Conservation (phyloP, 2,329 filamentous ascomycete species). For the Ophiostoma sp. region DNA sequence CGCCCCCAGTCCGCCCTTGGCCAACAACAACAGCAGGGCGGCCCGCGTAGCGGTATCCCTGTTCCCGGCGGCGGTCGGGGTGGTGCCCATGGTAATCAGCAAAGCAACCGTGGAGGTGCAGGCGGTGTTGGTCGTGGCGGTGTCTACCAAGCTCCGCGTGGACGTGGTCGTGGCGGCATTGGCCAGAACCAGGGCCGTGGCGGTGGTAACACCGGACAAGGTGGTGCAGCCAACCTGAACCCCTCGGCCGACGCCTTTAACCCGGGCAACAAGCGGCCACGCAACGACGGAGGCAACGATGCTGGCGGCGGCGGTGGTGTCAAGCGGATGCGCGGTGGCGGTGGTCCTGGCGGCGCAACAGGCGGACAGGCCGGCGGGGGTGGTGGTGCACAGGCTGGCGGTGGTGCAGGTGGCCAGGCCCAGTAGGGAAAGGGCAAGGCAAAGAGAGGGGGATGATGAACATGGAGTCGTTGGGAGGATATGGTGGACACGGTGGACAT, state of each 20-base stretch:
- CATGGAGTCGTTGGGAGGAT: not conserved
- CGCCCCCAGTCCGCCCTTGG: constrained; percentile 19
- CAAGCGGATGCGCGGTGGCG: constrained; percentile 43
- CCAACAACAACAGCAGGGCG: constrained; percentile 26
- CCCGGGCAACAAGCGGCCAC: constrained; percentile 55
- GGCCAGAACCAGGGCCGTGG: constrained; percentile 31
- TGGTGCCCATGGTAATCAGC: constrained; percentile 29
- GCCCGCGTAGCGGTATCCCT: constrained; percentile 29
- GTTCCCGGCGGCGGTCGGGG: constrained; percentile 31
- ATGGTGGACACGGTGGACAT: not conserved
- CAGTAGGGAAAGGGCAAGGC: constrained; percentile 6
- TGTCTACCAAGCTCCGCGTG: constrained; percentile 35
- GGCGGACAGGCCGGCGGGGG: constrained; percentile 28
- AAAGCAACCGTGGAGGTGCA: constrained; percentile 27
- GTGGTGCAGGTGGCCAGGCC: constrained; percentile 2
- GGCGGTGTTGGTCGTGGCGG: constrained; percentile 32
- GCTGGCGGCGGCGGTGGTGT: constrained; percentile 37
- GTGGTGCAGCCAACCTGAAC: constrained; percentile 45
- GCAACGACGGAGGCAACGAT: constrained; percentile 45
- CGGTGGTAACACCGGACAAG: constrained; percentile 30
- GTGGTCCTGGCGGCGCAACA: constrained; percentile 16
- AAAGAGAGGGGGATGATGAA: not conserved
- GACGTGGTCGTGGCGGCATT: constrained; percentile 32
- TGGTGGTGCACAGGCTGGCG: not conserved
- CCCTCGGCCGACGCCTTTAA: constrained; percentile 55